A percentile compares a stretch with the other conserved stretches of the same genome.
Evolutionary conservation across 176 grass and related monocot species (phyloP).

Genomic region (Elaeis guineensis): DNA sequence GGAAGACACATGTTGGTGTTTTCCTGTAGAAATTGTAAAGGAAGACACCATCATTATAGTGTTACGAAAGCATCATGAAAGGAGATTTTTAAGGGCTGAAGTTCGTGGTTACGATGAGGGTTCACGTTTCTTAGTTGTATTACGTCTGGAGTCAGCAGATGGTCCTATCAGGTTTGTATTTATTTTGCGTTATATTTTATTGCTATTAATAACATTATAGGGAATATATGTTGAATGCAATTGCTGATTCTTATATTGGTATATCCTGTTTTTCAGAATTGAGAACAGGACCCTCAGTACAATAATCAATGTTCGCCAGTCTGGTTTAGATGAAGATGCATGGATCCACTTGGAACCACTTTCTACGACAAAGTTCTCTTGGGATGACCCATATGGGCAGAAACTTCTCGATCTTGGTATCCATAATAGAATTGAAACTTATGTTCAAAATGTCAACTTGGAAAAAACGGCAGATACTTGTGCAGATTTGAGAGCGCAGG

Average conservation of each 20-base stretch:
- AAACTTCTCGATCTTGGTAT: slow-evolving; percentile 62
- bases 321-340: slow-evolving; percentile 47
- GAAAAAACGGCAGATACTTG: slow-evolving; percentile 42
- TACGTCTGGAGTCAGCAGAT: slow-evolving; percentile 57
- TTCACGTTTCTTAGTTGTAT: slow-evolving; percentile 87
- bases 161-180: slow-evolving; percentile 66
- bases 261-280: slow-evolving; percentile 46
- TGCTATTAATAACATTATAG: too few relatives aligned
- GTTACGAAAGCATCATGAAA: slow-evolving; percentile 70
- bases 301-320: slow-evolving; percentile 45
- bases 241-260: too few relatives aligned
- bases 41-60: slow-evolving; percentile 81
- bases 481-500: slow-evolving; percentile 41
- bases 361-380: slow-evolving; percentile 75
- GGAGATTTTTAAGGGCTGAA: slow-evolving; percentile 75
- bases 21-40: slow-evolving; percentile 74
- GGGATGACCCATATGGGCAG: slow-evolving; percentile 73
- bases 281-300: slow-evolving; percentile 52
- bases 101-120: slow-evolving; percentile 93
- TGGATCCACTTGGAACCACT: slow-evolving; percentile 69
- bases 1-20: slow-evolving; percentile 73
- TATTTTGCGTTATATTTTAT: too few relatives aligned
- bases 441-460: slow-evolving; percentile 45
- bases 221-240: too few relatives aligned
- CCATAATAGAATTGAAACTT: slow-evolving; percentile 34